phyloP scores from a whole-genome alignment of 2,329 filamentous ascomycete genomes.

The Cladosporium oxysporum region DNA sequence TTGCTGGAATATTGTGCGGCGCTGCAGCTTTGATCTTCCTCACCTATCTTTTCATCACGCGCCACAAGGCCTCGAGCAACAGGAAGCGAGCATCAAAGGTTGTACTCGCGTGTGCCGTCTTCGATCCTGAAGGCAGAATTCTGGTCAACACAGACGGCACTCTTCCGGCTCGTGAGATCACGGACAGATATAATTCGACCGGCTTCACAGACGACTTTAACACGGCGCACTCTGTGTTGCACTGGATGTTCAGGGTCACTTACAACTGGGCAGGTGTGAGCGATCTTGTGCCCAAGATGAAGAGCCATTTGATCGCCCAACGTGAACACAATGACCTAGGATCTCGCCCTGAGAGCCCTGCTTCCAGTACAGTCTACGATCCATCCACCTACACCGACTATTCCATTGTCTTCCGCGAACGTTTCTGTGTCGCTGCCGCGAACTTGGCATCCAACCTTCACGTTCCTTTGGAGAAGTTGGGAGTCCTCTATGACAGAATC shows the following conservation, averaged over 20 bases:
- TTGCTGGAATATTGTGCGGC: conserved; percentile 66
- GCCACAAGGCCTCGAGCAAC: conserved; percentile 39
- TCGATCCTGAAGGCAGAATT: conserved; percentile 66
- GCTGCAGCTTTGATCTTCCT: conserved; percentile 41
- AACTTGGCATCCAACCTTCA: conserved; percentile 68
- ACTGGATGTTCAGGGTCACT: conserved; percentile 83
- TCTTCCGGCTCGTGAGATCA: conserved; percentile 74
- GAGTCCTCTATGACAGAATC: conserved; percentile 41
- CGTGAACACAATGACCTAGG: conserved; percentile 37
- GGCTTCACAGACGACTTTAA: conserved; percentile 74
- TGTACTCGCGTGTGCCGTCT: conserved; percentile 62
- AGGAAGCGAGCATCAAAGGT: conserved; percentile 55
- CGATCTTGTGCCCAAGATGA: conserved; percentile 71
- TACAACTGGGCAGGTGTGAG: conserved; percentile 72
- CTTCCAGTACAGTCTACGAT: conserved; percentile 45
- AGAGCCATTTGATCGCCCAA: conserved; percentile 62
- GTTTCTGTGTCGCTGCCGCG: conserved; percentile 78
- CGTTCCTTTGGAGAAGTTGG: conserved; percentile 36
- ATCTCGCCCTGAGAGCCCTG: conserved; percentile 32
- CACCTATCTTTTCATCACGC: conserved; percentile 40
- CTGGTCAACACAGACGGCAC: conserved; percentile 70
- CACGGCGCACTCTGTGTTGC: conserved; percentile 74
- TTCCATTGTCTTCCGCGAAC: conserved; percentile 74
- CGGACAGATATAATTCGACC: conserved; percentile 67
- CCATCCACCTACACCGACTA: conserved; percentile 67